A percentile compares a stretch with the other conserved stretches of the same genome.
Conservation (phyloP, 2,329 filamentous ascomycete genomes). For the Calonectria henricotiae region DNA sequence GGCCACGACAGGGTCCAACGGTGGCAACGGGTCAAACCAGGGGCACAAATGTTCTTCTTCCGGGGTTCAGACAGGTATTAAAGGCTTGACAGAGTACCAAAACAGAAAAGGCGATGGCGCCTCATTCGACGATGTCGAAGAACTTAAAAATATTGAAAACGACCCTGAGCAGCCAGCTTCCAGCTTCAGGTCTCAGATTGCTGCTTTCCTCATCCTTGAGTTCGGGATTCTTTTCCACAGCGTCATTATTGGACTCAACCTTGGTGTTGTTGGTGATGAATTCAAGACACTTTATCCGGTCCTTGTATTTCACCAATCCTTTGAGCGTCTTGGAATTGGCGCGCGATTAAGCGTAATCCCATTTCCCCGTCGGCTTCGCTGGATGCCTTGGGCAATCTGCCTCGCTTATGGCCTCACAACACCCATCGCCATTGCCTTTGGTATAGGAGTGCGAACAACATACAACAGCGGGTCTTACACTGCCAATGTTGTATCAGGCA, state of each 20-base stretch:
- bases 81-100: not conserved
- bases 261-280: constrained; percentile 72
- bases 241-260: constrained; percentile 75
- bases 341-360: constrained; percentile 70
- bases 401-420: constrained; percentile 68
- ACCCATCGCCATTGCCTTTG: constrained; percentile 67
- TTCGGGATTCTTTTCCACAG: constrained; percentile 77
- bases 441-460: constrained; percentile 62
- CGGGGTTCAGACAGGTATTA: not conserved
- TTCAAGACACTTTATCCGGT: constrained; percentile 74
- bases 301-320: constrained; percentile 76
- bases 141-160: constrained; percentile 9
- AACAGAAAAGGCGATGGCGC: not conserved
- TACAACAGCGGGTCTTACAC: constrained; percentile 51
- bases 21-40: not conserved
- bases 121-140: constrained; percentile 19
- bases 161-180: not conserved
- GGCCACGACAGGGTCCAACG: constrained; percentile 34
- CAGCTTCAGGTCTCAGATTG: constrained; percentile 56
- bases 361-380: constrained; percentile 58
- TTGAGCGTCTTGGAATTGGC: constrained; percentile 76
- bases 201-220: constrained; percentile 68
- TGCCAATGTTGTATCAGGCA: constrained; percentile 80
- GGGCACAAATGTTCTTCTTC: not conserved
- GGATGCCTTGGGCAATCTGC: constrained; percentile 68